Evolutionary conservation across 768 basidiomycete species (phyloP).

Genomic region (Piloderma croceum): DNA sequence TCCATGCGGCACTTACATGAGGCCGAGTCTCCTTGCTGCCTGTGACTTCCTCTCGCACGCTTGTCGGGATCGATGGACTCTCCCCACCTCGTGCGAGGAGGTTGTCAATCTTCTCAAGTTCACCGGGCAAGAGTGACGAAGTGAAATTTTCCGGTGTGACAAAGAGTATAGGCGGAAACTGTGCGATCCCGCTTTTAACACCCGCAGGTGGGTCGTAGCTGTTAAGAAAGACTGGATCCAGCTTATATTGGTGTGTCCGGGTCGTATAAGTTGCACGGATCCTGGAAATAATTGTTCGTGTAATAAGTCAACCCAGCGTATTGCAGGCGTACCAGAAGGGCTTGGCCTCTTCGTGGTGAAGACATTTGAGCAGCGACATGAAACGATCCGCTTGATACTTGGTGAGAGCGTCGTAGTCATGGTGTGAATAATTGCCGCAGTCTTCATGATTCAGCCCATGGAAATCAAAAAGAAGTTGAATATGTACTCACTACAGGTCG

Average conservation of each 20-base stretch:
- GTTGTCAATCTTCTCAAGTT: constrained; percentile 28
- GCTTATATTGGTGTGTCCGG: constrained; percentile 3
- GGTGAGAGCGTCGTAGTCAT: constrained; percentile 26
- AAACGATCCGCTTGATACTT: constrained; percentile 30
- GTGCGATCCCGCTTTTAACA: neutral
- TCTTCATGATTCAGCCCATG: too few species aligned
- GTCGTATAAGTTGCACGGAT: constrained; percentile 26
- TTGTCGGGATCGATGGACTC: constrained; percentile 8
- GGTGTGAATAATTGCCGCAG: constrained; percentile 25
- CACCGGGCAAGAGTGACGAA: constrained; percentile 19
- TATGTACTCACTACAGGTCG: constrained; percentile 21
- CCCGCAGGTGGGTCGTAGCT: constrained; percentile 1
- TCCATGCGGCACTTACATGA: constrained; percentile 12
- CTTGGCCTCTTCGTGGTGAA: constrained; percentile 18
- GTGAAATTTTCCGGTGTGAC: constrained; percentile 19
- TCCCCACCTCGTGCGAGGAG: constrained; percentile 3
- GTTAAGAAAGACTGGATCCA: constrained; percentile 13
- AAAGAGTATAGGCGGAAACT: constrained; percentile 15
- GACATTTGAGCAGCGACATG: constrained; percentile 24
- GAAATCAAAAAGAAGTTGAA: neutral
- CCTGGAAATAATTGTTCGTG: constrained; percentile 6
- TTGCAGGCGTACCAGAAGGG: constrained; percentile 7
- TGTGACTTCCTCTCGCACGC: constrained; percentile 13
- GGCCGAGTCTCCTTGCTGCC: constrained; percentile 15
- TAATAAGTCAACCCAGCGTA: neutral